Evolutionary conservation across 306 rosid genomes (phyloP), one percentile per base, ranked within the genome.

Genomic region (Corylus americana): DNA sequence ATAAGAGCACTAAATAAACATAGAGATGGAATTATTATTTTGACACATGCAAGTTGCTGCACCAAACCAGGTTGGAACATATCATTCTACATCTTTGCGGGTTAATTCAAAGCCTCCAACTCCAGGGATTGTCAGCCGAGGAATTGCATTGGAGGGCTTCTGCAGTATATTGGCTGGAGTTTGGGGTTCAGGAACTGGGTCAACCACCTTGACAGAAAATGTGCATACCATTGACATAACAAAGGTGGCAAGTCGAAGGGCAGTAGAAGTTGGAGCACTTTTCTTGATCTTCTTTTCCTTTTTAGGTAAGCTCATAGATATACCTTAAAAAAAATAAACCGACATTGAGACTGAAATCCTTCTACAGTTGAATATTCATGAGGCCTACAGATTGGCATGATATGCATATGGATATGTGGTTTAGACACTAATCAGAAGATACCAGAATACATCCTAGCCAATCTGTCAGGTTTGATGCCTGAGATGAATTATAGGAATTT

Each of bases 161-260:
- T 95, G 98, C 80, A 89, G 98, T 78, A 85, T 95, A 78, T 82
- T 95, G 82, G 93, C 98, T 54, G 98, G 98, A 72, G 73, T 92
- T 74, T 95, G 96, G 98, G 98, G 98, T 78, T 83, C 98, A 29
- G 98, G 98, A 67, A 89, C 97, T 44, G 98, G 98, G 45, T 83
- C 98, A 74, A 90, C 98, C 11, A 95, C 98, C 55, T 90, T 95
- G 86, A 95, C 98, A 55, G 98, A 95, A 88, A 95, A 95, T 79
- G 55, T 83, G 70, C 87, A 95, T 77, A 91, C 98, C 13, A 90
- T 95, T 81, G 82, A 85, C 71, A 73, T 77, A 74, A 95, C 98
- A 45, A 91, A 90, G 87, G 92, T 95, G 82, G 98, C 94, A 51
- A 92, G 81, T 82, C 89, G 92, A 75, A 95, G 82, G 84, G 98